These are phyloP conservation scores for Phaeosphaeria sp. DNA, from an alignment of 2,329 filamentous ascomycete genomes.

Conservation along the genomic window DNA sequence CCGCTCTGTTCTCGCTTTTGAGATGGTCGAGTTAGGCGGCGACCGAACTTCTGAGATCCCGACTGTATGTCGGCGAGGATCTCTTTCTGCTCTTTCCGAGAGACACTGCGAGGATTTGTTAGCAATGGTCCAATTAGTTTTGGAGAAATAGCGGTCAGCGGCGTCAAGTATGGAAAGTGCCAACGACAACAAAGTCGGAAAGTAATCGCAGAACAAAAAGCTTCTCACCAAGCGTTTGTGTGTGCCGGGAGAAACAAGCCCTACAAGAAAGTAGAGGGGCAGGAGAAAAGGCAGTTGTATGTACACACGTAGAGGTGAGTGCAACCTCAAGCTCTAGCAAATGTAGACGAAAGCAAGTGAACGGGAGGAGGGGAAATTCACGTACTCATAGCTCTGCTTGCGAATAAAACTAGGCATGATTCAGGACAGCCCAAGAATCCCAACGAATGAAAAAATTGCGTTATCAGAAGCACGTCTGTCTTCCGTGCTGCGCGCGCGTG, in stretches of 20 bases:
- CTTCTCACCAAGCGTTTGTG: not conserved
- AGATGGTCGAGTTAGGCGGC: conserved; percentile 37
- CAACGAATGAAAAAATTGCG: conserved; percentile 8
- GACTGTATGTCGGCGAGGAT: conserved; percentile 48
- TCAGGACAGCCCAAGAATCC: conserved; percentile 4
- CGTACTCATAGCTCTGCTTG: conserved; percentile 50
- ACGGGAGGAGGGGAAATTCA: conserved; percentile 13
- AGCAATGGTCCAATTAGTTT: not conserved
- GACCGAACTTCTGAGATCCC: conserved; percentile 44
- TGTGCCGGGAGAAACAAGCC: not conserved
- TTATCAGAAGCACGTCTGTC: not conserved
- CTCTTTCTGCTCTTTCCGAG: conserved; percentile 47
- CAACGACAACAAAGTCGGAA: not conserved
- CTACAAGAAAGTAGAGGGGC: not conserved
- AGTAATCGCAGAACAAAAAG: not conserved
- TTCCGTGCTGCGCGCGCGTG: not conserved
- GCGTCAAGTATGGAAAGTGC: not conserved
- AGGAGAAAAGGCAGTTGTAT: not conserved
- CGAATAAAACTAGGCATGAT: conserved; percentile 50
- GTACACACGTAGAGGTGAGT: conserved; percentile 3
- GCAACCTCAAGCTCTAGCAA: not conserved
- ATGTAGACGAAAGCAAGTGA: conserved; percentile 12
- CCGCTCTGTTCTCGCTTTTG: conserved; percentile 29
- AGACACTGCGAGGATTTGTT: conserved; percentile 30
- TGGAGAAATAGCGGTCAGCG: not conserved